These are phyloP conservation scores for Thuidium tamariscinum DNA, from an alignment of 225 moss, liverwort and hornwort species.

Conservation along the genomic window DNA sequence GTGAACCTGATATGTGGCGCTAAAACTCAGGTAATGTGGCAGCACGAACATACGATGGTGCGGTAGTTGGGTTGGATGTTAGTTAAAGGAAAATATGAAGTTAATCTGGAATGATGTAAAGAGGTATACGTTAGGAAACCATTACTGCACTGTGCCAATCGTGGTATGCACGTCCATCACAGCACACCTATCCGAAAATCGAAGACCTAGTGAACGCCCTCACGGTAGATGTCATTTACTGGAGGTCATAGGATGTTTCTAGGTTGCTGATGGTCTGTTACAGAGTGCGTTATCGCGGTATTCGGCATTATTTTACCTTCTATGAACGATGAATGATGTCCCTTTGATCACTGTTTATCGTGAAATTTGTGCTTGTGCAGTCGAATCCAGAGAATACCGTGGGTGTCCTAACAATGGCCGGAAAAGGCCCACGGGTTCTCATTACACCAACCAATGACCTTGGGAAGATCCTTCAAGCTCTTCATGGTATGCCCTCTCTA, in stretches of 20 bases:
- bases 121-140: neutral
- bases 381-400: conserved; percentile 92
- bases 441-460: conserved; percentile 93
- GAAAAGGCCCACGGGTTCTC: conserved; percentile 97
- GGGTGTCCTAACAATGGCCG: conserved; percentile 93
- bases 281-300: neutral
- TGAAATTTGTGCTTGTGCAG: conserved; percentile 23
- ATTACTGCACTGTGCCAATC: neutral
- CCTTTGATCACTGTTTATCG: neutral
- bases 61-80: neutral
- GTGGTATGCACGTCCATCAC: neutral
- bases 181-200: neutral
- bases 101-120: neutral
- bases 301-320: neutral
- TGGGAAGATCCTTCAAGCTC: conserved; percentile 91
- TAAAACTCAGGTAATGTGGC: conserved; percentile 75
- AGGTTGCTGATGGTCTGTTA: neutral
- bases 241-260: neutral
- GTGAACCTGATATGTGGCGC: conserved; percentile 98
- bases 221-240: neutral
- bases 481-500: conserved; percentile 58
- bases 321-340: neutral
- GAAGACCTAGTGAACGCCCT: neutral
- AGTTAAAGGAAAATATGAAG: neutral
- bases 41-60: neutral